Percentiles rank a stretch among this genome's conserved stretches.
Evolutionary conservation across 805 yeast genomes (phyloP).

Genomic region (Barnettozyma wickerhamii): DNA sequence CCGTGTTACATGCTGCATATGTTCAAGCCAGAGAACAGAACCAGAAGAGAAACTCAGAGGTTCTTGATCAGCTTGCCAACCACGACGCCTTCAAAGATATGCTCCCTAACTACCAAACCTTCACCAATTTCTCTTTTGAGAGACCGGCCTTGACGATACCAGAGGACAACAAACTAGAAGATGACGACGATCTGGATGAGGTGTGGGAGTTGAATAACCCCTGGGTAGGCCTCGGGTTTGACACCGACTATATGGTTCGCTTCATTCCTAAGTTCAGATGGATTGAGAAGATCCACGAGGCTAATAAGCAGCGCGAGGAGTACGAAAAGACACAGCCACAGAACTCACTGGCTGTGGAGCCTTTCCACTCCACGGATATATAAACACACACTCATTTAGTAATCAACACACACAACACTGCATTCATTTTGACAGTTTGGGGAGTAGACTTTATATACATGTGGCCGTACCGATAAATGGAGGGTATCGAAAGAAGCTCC

Average conservation of each 20-base stretch:
- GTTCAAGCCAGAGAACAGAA: conserved; percentile 14
- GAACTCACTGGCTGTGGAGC: background rate
- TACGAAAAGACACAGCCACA: background rate
- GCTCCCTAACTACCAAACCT: conserved; percentile 16
- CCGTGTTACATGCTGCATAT: conserved; percentile 13
- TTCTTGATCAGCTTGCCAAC: conserved; percentile 16
- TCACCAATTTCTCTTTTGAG: conserved; percentile 7
- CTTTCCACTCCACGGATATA: background rate
- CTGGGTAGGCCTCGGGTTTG: conserved; percentile 21
- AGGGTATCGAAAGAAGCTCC: background rate
- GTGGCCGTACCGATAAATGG: no score
- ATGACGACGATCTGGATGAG: conserved; percentile 22
- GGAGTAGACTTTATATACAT: no score
- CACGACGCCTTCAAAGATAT: conserved; percentile 14
- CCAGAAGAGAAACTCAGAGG: conserved; percentile 16
- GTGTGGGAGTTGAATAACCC: conserved; percentile 26
- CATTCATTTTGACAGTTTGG: no score
- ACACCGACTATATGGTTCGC: conserved; percentile 20
- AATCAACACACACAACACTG: no score
- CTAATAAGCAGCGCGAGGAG: conserved; percentile 1
- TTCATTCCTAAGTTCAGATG: conserved; percentile 23
- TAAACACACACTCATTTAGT: background rate
- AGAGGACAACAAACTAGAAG: conserved; percentile 18
- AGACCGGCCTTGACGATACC: conserved; percentile 13
- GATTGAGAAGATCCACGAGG: conserved; percentile 9